Conservation (phyloP, 768 basidiomycete species). For the Rhodotorula kratochvilovae region DNA sequence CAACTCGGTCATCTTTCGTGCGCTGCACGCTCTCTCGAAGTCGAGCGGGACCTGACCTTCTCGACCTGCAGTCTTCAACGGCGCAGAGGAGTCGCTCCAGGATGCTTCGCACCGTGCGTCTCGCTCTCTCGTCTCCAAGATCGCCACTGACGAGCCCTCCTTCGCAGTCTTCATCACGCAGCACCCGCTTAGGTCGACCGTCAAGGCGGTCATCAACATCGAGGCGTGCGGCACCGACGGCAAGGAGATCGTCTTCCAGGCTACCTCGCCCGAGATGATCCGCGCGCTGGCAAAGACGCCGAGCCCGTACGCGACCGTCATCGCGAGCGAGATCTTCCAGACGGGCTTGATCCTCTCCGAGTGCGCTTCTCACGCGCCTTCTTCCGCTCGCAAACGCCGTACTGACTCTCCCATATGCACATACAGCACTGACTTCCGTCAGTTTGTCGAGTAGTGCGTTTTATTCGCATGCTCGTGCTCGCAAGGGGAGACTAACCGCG, state of each 20-base stretch:
- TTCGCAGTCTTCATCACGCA: slow-evolving; percentile 66
- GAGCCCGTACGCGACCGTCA: slow-evolving; percentile 78
- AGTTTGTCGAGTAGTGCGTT: slow-evolving; percentile 71
- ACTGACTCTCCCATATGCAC: too few species aligned
- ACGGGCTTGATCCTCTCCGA: slow-evolving; percentile 86
- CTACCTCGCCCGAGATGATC: slow-evolving; percentile 84
- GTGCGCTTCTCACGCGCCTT: slow-evolving; percentile 48
- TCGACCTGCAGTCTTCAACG: slow-evolving; percentile 62
- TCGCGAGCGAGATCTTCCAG: slow-evolving; percentile 87
- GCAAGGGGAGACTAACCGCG: too few species aligned
- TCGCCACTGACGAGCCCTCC: too few species aligned
- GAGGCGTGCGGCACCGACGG: slow-evolving; percentile 89
- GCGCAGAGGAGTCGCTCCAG: slow-evolving; percentile 90
- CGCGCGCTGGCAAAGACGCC: slow-evolving; percentile 80
- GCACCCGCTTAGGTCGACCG: slow-evolving; percentile 59
- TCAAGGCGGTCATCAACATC: slow-evolving; percentile 81
- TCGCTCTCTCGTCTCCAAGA: too few species aligned
- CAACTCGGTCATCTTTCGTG: slow-evolving; percentile 71
- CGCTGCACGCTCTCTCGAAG: slow-evolving; percentile 43
- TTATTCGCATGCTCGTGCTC: too few species aligned
- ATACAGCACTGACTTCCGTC: slow-evolving; percentile 82
- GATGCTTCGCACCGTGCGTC: slow-evolving; percentile 72
- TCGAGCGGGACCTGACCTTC: slow-evolving; percentile 42
- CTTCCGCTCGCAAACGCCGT: slow-evolving; percentile 30
- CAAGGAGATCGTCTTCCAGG: slow-evolving; percentile 88